These are phyloP conservation scores for Metschnikowia noctiluminum DNA, from an alignment of 805 yeast genomes.

Conservation along the genomic window DNA sequence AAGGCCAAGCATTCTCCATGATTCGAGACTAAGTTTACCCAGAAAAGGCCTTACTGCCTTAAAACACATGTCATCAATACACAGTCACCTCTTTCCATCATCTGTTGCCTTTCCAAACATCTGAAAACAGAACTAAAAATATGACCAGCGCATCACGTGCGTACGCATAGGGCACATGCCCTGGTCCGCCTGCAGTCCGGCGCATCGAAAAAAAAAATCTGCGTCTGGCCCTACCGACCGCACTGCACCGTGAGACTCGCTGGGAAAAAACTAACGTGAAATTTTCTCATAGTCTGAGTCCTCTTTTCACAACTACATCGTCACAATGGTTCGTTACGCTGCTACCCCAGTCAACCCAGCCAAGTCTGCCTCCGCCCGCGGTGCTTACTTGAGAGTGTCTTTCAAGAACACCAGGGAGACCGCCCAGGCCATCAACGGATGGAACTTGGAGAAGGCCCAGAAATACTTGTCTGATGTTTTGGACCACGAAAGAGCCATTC, in stretches of 20 bases:
- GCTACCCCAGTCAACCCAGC: constrained; percentile 99
- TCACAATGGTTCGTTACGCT: constrained; percentile 97
- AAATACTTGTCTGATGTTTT: constrained; percentile 92
- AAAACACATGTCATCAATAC: too few species aligned
- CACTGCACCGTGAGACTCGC: background rate
- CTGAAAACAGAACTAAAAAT: too few species aligned
- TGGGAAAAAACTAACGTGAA: constrained; percentile 5
- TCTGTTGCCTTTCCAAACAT: too few species aligned
- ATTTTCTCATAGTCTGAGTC: constrained; percentile 1
- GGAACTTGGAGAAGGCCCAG: constrained; percentile 96
- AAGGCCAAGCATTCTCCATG: too few species aligned
- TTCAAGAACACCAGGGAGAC: constrained; percentile 99
- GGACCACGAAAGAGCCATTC: constrained; percentile 99
- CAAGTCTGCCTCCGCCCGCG: constrained; percentile 98
- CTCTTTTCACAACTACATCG: constrained; percentile 15
- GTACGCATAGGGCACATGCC: constrained; percentile 13
- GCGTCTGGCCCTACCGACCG: background rate
- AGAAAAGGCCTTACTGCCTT: too few species aligned
- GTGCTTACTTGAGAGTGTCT: constrained; percentile 98
- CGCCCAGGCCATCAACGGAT: constrained; percentile 97
- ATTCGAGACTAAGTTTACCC: too few species aligned
- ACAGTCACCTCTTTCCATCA: too few species aligned
- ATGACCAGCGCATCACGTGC: constrained; percentile 19
- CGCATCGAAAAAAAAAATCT: constrained; percentile 6
- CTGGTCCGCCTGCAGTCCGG: constrained; percentile 6